phyloP scores from a whole-genome alignment of 768 basidiomycete species.

The Hygrocybe coccinea region DNA sequence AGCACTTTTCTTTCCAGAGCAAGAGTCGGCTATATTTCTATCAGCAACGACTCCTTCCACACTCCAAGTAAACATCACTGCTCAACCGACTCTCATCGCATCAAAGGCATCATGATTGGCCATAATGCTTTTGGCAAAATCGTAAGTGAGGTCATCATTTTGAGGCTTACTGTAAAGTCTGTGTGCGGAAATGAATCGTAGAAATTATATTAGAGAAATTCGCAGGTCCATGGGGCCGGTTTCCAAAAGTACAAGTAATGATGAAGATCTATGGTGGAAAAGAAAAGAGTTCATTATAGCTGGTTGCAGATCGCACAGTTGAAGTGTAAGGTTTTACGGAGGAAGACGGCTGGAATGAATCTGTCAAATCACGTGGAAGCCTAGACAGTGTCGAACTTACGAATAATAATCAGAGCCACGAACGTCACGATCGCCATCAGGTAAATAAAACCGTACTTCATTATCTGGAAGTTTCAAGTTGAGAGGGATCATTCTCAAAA shows the following conservation, averaged over 20 bases:
- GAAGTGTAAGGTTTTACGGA: conserved; percentile 56
- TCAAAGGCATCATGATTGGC: no score
- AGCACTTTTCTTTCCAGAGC: no score
- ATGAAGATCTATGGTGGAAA: conserved; percentile 19
- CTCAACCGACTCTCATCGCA: no score
- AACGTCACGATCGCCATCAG: conserved; percentile 63
- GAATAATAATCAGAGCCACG: conserved; percentile 69
- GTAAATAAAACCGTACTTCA: conserved; percentile 82
- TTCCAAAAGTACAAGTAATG: conserved; percentile 21
- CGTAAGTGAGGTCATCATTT: no score
- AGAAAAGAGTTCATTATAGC: conserved; percentile 49
- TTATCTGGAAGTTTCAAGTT: conserved; percentile 44
- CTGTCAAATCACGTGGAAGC: conserved; percentile 9
- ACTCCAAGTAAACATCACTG: no score
- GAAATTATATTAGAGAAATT: no score
- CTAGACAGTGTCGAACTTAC: conserved; percentile 43
- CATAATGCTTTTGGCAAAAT: no score
- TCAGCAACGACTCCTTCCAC: no score
- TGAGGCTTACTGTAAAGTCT: no score
- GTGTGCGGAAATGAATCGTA: no score
- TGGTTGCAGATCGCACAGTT: conserved; percentile 64
- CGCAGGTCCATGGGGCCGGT: no score
- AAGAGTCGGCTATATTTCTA: no score
- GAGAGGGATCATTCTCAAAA: neutral
- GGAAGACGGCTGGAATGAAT: conserved; percentile 47